These are phyloP conservation scores for Populus euphratica DNA, from an alignment of 345 rosid genomes.

Conservation along the genomic window DNA sequence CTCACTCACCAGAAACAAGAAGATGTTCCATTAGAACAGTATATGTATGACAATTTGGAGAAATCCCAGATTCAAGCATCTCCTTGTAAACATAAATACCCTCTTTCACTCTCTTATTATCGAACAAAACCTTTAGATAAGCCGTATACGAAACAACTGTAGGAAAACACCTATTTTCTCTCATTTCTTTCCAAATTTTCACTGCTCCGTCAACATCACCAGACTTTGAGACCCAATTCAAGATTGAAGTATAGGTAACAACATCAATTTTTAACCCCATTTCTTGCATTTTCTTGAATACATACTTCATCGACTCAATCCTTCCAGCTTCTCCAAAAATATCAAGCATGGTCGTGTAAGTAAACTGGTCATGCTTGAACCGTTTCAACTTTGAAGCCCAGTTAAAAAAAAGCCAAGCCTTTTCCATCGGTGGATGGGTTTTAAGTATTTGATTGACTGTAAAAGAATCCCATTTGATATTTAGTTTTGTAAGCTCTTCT, in stretches of 20 bases:
- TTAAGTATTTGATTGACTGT: conserved; percentile 70
- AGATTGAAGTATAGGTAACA: conserved; percentile 69
- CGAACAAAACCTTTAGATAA: conserved; percentile 74
- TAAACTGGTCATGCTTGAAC: conserved; percentile 83
- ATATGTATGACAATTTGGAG: conserved; percentile 76
- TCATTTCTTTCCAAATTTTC: conserved; percentile 72
- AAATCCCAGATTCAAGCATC: conserved; percentile 53
- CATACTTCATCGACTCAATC: conserved; percentile 56
- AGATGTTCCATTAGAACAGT: conserved; percentile 81
- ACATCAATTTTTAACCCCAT: conserved; percentile 56
- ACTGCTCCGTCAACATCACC: conserved; percentile 67
- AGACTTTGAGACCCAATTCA: conserved; percentile 72
- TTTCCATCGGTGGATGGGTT: conserved; percentile 91
- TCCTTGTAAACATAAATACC: conserved; percentile 64
- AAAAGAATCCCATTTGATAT: conserved; percentile 74
- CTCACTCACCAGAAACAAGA: conserved; percentile 46
- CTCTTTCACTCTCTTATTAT: conserved; percentile 51
- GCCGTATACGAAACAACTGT: conserved; percentile 80
- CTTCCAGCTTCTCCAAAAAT: conserved; percentile 90
- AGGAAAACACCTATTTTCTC: conserved; percentile 42
- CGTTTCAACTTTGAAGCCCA: conserved; percentile 55
- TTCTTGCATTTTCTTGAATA: conserved; percentile 59
- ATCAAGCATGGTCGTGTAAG: conserved; percentile 88
- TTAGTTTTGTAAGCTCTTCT: conserved; percentile 41
- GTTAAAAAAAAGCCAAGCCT: conserved; percentile 84